Percentiles rank a stretch among this genome's conserved stretches.
Evolutionary conservation across 257 asterid genomes (phyloP).

Genomic region (Penstemon newberryi): DNA sequence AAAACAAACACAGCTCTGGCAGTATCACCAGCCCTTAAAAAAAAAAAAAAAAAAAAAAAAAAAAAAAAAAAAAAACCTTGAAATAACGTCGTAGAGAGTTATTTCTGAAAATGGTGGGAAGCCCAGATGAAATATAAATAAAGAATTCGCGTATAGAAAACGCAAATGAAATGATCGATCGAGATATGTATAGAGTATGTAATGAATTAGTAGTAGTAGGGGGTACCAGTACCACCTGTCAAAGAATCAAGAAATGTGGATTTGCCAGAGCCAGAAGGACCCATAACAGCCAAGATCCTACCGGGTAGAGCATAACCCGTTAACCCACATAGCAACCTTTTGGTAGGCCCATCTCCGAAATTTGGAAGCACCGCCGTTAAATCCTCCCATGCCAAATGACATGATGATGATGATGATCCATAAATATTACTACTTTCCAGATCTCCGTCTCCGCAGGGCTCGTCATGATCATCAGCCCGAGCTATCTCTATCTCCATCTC

Average conservation of each 20-base stretch:
- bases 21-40: too few relatives aligned
- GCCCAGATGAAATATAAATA: too few relatives aligned
- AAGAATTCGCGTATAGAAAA: too few relatives aligned
- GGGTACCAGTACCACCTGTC: too few relatives aligned
- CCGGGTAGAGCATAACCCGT: slow-evolving; percentile 83
- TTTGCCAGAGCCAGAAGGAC: slow-evolving; percentile 95
- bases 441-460: slow-evolving; percentile 23
- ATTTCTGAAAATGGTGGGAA: too few relatives aligned
- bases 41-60: too few relatives aligned
- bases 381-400: slow-evolving; percentile 69
- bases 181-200: too few relatives aligned
- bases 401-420: slow-evolving; percentile 18
- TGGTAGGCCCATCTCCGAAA: slow-evolving; percentile 66
- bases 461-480: not conserved
- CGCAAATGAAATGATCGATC: too few relatives aligned
- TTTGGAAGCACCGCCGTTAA: slow-evolving; percentile 68
- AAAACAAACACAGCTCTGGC: too few relatives aligned
- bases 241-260: slow-evolving; percentile 78
- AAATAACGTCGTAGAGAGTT: too few relatives aligned
- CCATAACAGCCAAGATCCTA: slow-evolving; percentile 84
- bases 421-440: slow-evolving; percentile 24
- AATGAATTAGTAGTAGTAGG: too few relatives aligned
- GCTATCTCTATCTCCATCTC: not conserved
- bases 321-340: slow-evolving; percentile 58
- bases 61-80: too few relatives aligned